Evolutionary conservation across 2,329 filamentous ascomycete species (phyloP).

Genomic region (Gliomastix tumulicola): DNA sequence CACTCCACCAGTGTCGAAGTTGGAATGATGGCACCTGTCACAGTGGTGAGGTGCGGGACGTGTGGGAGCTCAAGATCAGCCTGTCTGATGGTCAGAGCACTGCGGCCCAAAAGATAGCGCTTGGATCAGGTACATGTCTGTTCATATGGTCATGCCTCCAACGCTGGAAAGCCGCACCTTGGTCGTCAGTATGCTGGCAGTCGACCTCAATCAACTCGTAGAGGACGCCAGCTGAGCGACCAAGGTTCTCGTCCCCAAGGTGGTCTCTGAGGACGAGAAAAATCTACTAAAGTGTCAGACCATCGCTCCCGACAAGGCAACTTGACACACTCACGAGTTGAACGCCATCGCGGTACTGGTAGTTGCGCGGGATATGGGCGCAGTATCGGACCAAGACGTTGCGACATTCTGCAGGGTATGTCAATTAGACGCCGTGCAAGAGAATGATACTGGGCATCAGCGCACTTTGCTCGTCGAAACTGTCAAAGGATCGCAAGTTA

Average conservation of each 20-base stretch:
- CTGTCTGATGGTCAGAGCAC: no score
- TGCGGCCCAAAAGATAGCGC: no score
- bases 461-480: no score
- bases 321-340: slow-evolving; percentile 24
- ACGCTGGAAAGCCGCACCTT: slow-evolving; percentile 35
- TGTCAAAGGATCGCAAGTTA: no score
- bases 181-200: slow-evolving; percentile 33
- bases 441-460: no score
- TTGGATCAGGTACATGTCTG: slow-evolving; percentile 34
- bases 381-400: slow-evolving; percentile 36
- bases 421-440: slow-evolving; percentile 1
- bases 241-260: slow-evolving; percentile 35
- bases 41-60: slow-evolving; percentile 37
- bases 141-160: slow-evolving; percentile 37
- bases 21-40: slow-evolving; percentile 31
- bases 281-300: slow-evolving; percentile 16
- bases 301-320: not conserved
- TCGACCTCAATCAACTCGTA: slow-evolving; percentile 40
- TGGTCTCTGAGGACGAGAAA: slow-evolving; percentile 34
- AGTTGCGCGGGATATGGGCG: slow-evolving; percentile 35
- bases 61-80: slow-evolving; percentile 35
- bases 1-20: slow-evolving; percentile 26
- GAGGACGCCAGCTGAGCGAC: slow-evolving; percentile 33
- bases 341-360: slow-evolving; percentile 36
- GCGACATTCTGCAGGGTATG: slow-evolving; percentile 29